phyloP scores from a whole-genome alignment of 2,329 filamentous ascomycete species.

The Chaetomium sp. region DNA sequence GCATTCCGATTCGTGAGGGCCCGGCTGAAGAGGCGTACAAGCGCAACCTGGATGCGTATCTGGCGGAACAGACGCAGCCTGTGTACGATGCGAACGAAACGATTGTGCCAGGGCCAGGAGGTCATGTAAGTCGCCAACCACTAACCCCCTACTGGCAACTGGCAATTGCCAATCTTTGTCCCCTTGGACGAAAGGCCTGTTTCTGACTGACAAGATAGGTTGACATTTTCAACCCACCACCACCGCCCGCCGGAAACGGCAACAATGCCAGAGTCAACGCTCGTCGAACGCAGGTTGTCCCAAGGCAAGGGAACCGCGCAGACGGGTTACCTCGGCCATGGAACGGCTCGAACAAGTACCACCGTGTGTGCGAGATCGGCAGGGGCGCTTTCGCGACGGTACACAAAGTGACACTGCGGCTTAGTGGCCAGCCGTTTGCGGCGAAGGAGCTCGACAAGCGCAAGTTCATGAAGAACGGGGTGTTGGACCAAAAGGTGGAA shows the following conservation, averaged over 20 bases:
- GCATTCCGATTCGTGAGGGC: constrained; percentile 71
- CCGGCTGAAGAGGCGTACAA: constrained; percentile 58
- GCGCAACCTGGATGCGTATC: constrained; percentile 62
- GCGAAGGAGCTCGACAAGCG: constrained; percentile 94
- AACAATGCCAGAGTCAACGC: constrained; percentile 6
- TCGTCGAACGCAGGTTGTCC: constrained; percentile 9
- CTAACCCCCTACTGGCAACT: no score
- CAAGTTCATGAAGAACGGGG: constrained; percentile 85
- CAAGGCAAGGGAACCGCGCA: constrained; percentile 28
- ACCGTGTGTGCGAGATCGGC: constrained; percentile 73
- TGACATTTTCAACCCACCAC: constrained; percentile 21
- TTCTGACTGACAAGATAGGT: constrained; percentile 17
- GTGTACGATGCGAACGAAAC: constrained; percentile 36
- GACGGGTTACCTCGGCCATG: constrained; percentile 54
- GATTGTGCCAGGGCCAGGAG: constrained; percentile 41
- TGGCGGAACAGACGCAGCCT: constrained; percentile 35
- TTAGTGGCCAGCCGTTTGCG: constrained; percentile 74
- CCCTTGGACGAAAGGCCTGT: background rate
- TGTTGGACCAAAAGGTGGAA: constrained; percentile 84
- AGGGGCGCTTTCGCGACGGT: constrained; percentile 94
- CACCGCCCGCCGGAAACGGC: constrained; percentile 5
- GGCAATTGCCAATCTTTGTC: no score
- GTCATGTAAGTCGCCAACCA: constrained; percentile 34
- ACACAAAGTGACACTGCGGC: constrained; percentile 81
- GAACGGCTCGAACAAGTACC: constrained; percentile 80